A percentile compares a stretch with the other conserved stretches of the same genome.
Conservation (phyloP, 257 asterid genomes). For the Solanum arcanum region DNA sequence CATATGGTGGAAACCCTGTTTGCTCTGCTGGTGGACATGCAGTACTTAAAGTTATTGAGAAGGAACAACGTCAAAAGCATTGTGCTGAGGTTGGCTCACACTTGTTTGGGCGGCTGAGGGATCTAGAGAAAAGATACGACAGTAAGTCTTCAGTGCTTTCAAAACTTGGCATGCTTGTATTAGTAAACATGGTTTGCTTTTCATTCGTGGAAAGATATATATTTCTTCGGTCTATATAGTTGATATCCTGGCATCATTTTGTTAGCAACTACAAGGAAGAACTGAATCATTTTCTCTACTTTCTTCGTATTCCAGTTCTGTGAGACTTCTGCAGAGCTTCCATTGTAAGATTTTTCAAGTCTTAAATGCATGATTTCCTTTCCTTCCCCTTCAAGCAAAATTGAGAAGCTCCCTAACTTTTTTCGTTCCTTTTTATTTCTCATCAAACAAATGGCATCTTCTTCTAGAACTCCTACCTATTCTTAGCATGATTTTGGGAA, state of each 20-base stretch:
- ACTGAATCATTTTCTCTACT: background rate
- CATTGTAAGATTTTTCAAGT: background rate
- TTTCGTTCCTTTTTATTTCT: background rate
- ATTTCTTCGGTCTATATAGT: background rate
- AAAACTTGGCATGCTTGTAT: background rate
- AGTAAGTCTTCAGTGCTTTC: constrained; percentile 31
- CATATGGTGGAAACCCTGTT: constrained; percentile 96
- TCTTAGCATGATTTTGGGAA: background rate
- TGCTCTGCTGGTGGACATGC: constrained; percentile 98
- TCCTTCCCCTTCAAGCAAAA: background rate
- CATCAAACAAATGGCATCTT: background rate
- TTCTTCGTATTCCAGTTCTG: background rate
- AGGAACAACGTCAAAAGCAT: constrained; percentile 76
- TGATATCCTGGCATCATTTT: background rate
- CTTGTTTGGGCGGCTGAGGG: constrained; percentile 54
- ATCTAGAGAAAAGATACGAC: constrained; percentile 69
- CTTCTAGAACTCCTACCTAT: background rate
- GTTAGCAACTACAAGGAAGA: background rate
- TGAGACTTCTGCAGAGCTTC: background rate
- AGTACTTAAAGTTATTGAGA: constrained; percentile 76
- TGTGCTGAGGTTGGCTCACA: constrained; percentile 82
- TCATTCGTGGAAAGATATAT: background rate
- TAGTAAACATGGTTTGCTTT: background rate
- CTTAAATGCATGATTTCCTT: background rate
- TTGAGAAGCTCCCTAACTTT: background rate